phyloP scores from a whole-genome alignment of 129 eudicot species.

The Saposhnikovia divaricata region DNA sequence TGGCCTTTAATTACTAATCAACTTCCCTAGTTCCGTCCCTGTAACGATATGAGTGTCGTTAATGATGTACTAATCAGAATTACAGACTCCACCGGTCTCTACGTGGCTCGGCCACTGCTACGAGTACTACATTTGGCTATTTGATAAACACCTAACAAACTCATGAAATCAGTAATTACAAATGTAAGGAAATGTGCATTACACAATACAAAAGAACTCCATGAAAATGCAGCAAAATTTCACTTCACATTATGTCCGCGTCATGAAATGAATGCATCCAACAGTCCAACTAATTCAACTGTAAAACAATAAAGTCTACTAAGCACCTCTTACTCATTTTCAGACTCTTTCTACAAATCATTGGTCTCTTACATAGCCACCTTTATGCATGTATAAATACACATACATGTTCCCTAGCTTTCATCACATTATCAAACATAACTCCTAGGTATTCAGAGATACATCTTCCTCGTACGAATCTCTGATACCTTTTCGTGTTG shows the following conservation, averaged over 20 bases:
- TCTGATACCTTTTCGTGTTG: background rate
- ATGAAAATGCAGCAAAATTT: too few species aligned
- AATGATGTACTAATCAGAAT: too few species aligned
- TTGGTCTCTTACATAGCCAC: background rate
- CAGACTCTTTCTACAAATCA: background rate
- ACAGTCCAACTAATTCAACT: slow-evolving; percentile 11
- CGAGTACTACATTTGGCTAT: too few species aligned
- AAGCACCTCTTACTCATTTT: background rate
- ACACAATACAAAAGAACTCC: too few species aligned
- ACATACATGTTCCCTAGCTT: background rate
- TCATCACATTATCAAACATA: background rate
- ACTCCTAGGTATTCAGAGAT: background rate
- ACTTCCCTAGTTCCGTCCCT: too few species aligned
- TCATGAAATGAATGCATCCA: slow-evolving; percentile 14
- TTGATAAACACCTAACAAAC: background rate
- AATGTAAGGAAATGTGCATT: background rate
- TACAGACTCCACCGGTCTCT: background rate
- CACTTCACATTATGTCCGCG: slow-evolving; percentile 13
- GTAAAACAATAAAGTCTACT: slow-evolving; percentile 5
- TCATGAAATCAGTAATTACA: background rate
- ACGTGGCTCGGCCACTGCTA: too few species aligned
- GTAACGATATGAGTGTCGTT: too few species aligned
- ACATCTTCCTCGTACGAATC: background rate
- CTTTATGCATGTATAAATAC: background rate
- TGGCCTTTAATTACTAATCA: too few species aligned